phyloP scores from a whole-genome alignment of 352 stramenopile genomes.

The Globisporangium solare region DNA sequence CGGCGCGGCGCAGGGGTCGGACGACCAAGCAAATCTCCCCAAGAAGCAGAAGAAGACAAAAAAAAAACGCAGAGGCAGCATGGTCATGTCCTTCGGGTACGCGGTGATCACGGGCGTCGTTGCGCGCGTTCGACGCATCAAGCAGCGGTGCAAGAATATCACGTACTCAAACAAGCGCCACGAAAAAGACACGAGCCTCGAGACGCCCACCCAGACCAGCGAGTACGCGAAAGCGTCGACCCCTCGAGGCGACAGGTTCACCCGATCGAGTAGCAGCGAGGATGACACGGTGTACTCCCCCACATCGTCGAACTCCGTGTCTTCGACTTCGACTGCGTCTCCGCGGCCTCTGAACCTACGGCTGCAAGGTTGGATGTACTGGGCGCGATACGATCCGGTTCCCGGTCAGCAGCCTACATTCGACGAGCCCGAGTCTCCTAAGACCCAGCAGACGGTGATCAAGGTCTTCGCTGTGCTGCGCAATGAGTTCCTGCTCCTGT shows the following conservation, averaged over 20 bases:
- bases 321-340: conserved; percentile 1
- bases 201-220: neutral
- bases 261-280: conserved; percentile 8
- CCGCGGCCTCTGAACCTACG: conserved; percentile 18
- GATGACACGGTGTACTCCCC: conserved; percentile 6
- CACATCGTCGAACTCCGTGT: conserved; percentile 3
- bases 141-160: neutral
- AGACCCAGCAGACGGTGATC: conserved; percentile 22
- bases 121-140: conserved; percentile 7
- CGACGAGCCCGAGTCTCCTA: neutral
- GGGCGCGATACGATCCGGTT: conserved; percentile 20
- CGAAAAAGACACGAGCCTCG: neutral
- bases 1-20: neutral
- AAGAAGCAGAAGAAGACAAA: too few relatives aligned
- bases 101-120: conserved; percentile 6
- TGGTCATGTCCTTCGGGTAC: conserved; percentile 19
- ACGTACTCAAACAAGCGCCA: neutral
- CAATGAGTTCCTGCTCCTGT: conserved; percentile 42
- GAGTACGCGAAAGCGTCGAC: neutral
- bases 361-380: conserved; percentile 41
- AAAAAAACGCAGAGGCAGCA: neutral
- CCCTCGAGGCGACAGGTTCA: neutral
- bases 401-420: neutral
- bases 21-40: neutral
- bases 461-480: conserved; percentile 40